Evolutionary conservation across 257 asterid species (phyloP).

Genomic region (Eustoma russellianum): DNA sequence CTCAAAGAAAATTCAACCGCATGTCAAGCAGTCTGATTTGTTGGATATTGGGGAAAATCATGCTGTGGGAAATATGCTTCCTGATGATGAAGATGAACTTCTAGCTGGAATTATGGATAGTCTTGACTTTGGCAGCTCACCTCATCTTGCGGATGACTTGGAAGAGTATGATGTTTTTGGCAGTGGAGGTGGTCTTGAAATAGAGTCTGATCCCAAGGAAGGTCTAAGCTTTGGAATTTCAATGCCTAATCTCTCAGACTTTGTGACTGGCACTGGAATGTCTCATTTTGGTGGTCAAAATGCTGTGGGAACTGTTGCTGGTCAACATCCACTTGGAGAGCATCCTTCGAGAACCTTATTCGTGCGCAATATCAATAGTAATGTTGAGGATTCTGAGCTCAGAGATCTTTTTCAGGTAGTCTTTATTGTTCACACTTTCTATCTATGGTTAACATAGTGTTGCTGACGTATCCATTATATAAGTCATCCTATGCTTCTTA

Average conservation of each 20-base stretch:
- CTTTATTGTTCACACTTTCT: background rate
- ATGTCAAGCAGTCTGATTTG: slow-evolving; percentile 20
- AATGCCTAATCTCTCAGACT: slow-evolving; percentile 29
- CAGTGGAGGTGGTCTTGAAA: slow-evolving; percentile 63
- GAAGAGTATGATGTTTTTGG: slow-evolving; percentile 62
- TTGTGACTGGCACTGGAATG: slow-evolving; percentile 25
- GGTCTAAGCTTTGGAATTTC: slow-evolving; percentile 22
- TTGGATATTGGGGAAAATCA: slow-evolving; percentile 24
- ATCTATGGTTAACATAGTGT: too few relatives aligned
- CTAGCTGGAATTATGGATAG: slow-evolving; percentile 44
- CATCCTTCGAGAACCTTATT: slow-evolving; percentile 79
- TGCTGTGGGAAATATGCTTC: slow-evolving; percentile 44
- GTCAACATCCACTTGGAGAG: slow-evolving; percentile 80
- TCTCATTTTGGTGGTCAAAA: slow-evolving; percentile 22
- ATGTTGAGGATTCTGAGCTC: slow-evolving; percentile 62
- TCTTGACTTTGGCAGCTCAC: slow-evolving; percentile 29
- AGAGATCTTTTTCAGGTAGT: slow-evolving; percentile 62
- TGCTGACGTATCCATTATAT: too few relatives aligned
- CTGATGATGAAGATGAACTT: slow-evolving; percentile 64
- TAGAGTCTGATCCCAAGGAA: slow-evolving; percentile 48
- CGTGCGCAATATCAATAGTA: slow-evolving; percentile 65
- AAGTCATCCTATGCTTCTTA: too few relatives aligned
- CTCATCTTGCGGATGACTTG: slow-evolving; percentile 31
- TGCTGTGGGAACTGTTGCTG: slow-evolving; percentile 31
- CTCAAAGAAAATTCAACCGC: slow-evolving; percentile 24